Conservation (phyloP, 345 rosid species). For the Ceriops tagal region DNA sequence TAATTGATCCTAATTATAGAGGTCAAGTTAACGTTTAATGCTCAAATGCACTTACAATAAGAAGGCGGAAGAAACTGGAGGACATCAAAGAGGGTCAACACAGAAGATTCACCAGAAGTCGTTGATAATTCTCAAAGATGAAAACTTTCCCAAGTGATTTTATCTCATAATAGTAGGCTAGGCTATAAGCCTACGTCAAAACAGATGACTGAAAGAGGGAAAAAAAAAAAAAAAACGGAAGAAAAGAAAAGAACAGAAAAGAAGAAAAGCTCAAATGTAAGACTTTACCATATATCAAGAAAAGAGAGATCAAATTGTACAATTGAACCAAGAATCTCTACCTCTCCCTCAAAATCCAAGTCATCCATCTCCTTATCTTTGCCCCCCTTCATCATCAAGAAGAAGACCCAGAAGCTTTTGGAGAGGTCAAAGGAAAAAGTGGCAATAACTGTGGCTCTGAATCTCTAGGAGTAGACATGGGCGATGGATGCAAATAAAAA, state of each 20-base stretch:
- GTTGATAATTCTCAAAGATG: background rate
- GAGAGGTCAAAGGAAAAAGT: constrained; percentile 41
- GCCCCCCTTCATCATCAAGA: constrained; percentile 16
- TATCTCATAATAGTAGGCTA: background rate
- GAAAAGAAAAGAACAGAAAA: background rate
- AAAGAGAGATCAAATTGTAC: constrained; percentile 45
- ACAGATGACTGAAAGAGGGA: background rate
- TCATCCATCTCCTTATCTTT: background rate
- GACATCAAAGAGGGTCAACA: background rate
- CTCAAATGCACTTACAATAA: background rate
- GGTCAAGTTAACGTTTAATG: background rate
- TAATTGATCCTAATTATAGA: background rate
- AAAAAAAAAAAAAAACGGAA: background rate
- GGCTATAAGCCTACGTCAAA: constrained; percentile 3
- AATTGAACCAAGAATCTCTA: constrained; percentile 32
- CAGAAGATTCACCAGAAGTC: constrained; percentile 1
- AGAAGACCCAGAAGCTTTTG: constrained; percentile 19
- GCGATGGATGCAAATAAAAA: constrained; percentile 43
- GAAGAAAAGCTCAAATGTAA: background rate
- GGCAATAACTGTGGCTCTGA: constrained; percentile 34
- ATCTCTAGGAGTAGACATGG: constrained; percentile 31
- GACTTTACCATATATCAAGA: constrained; percentile 30
- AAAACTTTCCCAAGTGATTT: background rate
- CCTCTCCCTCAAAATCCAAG: constrained; percentile 20
- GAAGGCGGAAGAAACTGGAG: background rate